Conservation (phyloP, 768 basidiomycete genomes). For the Suillus subaureus region DNA sequence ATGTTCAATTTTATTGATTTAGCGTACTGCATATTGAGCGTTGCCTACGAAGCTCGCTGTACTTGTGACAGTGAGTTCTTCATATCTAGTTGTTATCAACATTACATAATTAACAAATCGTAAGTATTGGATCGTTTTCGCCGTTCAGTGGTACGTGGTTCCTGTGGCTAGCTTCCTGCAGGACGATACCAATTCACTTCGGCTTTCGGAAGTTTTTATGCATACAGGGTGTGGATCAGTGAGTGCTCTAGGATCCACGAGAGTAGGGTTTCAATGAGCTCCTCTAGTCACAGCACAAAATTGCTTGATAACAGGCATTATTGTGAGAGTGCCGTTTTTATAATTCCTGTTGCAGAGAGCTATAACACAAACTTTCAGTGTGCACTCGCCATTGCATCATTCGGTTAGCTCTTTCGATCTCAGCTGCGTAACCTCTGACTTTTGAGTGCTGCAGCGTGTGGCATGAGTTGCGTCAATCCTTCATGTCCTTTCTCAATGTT, state of each 20-base stretch:
- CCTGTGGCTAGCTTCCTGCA: neutral
- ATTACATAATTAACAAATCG: neutral
- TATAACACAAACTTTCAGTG: neutral
- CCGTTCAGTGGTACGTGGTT: conserved; percentile 22
- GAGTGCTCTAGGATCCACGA: neutral
- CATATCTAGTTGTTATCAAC: neutral
- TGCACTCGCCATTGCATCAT: conserved; percentile 11
- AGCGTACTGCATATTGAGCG: neutral
- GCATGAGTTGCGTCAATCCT: conserved; percentile 15
- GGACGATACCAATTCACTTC: neutral
- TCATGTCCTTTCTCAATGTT: neutral
- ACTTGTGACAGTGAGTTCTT: neutral
- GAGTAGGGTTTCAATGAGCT: neutral
- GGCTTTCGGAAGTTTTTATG: conserved; percentile 21
- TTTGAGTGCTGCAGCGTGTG: conserved; percentile 12
- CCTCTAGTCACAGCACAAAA: conserved; percentile 22
- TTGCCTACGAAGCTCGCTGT: neutral
- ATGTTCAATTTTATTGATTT: neutral
- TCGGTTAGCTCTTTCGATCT: conserved; percentile 18
- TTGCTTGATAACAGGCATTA: conserved; percentile 10
- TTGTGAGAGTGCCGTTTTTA: neutral
- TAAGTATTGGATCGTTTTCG: conserved; percentile 22
- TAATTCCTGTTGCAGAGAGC: neutral
- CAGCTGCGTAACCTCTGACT: neutral
- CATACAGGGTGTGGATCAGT: conserved; percentile 30